Evolutionary conservation across 371 early-diverging fungal species (phyloP).

Genomic region (Mortierella sp.): DNA sequence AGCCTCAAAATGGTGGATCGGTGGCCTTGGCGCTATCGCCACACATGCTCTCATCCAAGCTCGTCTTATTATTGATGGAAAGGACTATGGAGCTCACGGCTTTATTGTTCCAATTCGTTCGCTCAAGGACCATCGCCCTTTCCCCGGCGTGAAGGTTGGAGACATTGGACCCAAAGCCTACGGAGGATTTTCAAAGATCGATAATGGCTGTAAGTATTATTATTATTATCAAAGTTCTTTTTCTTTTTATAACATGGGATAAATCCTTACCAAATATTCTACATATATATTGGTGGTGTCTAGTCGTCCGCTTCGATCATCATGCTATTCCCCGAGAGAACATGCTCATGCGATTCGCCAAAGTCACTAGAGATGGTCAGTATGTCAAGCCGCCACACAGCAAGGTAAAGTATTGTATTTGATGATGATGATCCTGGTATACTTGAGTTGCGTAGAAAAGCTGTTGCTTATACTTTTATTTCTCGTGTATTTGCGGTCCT

Average conservation of each 20-base stretch:
- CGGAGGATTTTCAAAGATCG: conserved; percentile 77
- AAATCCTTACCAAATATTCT: background rate
- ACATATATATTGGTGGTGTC: conserved; percentile 65
- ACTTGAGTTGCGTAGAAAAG: too few relatives aligned
- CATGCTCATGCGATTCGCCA: conserved; percentile 85
- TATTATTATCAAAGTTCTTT: conserved; percentile 51
- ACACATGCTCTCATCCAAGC: conserved; percentile 92
- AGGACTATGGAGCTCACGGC: conserved; percentile 83
- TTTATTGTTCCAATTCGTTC: conserved; percentile 90
- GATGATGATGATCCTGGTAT: too few relatives aligned
- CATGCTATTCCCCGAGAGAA: conserved; percentile 82
- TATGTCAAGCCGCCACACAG: conserved; percentile 70
- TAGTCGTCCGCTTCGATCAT: conserved; percentile 75
- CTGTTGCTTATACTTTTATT: background rate
- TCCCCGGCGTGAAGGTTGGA: conserved; percentile 85
- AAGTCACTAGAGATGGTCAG: conserved; percentile 74
- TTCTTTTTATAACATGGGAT: background rate
- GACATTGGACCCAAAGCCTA: conserved; percentile 91
- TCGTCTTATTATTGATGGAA: conserved; percentile 80
- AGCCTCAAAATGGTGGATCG: conserved; percentile 85
- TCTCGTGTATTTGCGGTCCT: background rate
- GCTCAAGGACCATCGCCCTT: conserved; percentile 67
- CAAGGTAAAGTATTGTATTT: conserved; percentile 35
- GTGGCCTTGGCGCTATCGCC: conserved; percentile 71
- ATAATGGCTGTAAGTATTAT: conserved; percentile 83